These are phyloP conservation scores for Saturnispora serradocipensis DNA, from an alignment of 805 yeast species.

Conservation along the genomic window DNA sequence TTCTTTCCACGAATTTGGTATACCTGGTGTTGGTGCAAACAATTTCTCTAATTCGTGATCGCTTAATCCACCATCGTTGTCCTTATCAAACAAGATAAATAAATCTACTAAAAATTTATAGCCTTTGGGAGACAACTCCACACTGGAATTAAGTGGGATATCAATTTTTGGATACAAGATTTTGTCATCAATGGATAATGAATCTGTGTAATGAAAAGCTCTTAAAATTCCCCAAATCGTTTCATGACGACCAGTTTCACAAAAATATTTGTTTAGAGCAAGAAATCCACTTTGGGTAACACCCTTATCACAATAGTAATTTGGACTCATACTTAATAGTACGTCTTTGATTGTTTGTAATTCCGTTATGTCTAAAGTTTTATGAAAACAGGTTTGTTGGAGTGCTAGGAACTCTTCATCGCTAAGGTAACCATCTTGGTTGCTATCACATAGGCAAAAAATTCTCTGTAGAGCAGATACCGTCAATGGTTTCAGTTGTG, in stretches of 20 bases:
- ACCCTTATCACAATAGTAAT: slow-evolving; percentile 36
- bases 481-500: slow-evolving; percentile 69
- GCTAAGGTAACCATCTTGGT: slow-evolving; percentile 77
- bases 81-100: slow-evolving; percentile 80
- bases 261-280: slow-evolving; percentile 67
- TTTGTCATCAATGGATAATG: slow-evolving; percentile 72
- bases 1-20: slow-evolving; percentile 81
- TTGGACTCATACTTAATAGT: slow-evolving; percentile 21
- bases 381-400: slow-evolving; percentile 69
- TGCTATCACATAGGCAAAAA: slow-evolving; percentile 77
- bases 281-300: slow-evolving; percentile 70
- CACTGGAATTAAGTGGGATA: slow-evolving; percentile 66
- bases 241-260: slow-evolving; percentile 90
- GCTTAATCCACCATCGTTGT: slow-evolving; percentile 92
- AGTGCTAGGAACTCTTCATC: slow-evolving; percentile 61
- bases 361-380: slow-evolving; percentile 39
- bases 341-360: slow-evolving; percentile 35
- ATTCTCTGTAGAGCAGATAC: slow-evolving; percentile 68
- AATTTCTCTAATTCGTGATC: slow-evolving; percentile 58
- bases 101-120: slow-evolving; percentile 86
- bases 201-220: slow-evolving; percentile 84
- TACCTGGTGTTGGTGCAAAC: slow-evolving; percentile 87
- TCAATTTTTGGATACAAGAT: slow-evolving; percentile 74
- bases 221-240: slow-evolving; percentile 94
- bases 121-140: slow-evolving; percentile 87